Conservation (phyloP, 306 rosid species). For the Lathyrus aphaca region DNA sequence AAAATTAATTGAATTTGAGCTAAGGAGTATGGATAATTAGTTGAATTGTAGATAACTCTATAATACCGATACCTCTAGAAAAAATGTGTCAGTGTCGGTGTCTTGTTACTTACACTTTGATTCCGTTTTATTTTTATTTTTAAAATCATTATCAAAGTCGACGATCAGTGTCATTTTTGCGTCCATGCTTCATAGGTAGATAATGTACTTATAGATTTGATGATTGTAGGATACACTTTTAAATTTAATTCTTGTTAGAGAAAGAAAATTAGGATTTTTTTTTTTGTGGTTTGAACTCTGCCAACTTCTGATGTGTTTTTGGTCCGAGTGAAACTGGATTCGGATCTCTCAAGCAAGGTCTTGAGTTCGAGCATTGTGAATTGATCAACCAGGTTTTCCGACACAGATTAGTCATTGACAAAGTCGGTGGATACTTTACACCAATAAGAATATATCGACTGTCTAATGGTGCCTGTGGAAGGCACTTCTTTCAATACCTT, state of each 20-base stretch:
- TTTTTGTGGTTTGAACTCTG: slow-evolving; percentile 13
- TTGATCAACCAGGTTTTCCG: not conserved
- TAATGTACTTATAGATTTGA: not conserved
- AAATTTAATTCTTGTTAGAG: slow-evolving; percentile 18
- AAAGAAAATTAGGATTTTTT: slow-evolving; percentile 9
- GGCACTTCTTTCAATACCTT: not conserved
- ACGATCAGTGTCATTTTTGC: too few species aligned
- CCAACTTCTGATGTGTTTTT: not conserved
- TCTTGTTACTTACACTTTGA: too few species aligned
- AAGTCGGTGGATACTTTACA: not conserved
- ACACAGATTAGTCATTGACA: not conserved
- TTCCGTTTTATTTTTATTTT: too few species aligned
- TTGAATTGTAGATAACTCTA: too few species aligned
- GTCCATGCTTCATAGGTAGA: not conserved
- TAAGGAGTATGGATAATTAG: slow-evolving; percentile 17
- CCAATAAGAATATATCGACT: not conserved
- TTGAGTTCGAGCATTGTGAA: not conserved
- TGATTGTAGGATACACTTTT: not conserved
- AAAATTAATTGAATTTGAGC: not conserved
- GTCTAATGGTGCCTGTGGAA: slow-evolving; percentile 20
- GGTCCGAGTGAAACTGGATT: not conserved
- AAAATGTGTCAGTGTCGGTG: too few species aligned
- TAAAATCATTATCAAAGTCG: too few species aligned
- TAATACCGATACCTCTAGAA: too few species aligned
- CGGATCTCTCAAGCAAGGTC: not conserved